Evolutionary conservation across 768 basidiomycete species (phyloP), one percentile per base, ranked within the genome.

Genomic region (Auricularia cornea): DNA sequence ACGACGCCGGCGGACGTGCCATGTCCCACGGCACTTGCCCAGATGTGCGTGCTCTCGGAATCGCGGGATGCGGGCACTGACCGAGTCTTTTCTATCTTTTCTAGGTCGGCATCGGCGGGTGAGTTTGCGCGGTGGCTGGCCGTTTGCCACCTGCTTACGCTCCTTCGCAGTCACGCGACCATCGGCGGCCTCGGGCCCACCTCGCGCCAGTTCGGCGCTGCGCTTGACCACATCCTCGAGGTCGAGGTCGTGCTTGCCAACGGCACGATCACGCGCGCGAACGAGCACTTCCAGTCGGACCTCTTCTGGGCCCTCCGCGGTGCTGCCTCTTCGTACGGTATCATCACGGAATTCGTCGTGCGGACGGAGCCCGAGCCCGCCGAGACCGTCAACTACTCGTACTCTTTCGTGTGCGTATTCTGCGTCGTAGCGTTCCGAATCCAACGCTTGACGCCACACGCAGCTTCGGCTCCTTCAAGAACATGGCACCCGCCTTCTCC

Each of bases 1-100:
- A 59, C 59, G 38, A 69, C 41, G 48, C 63, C 3, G 63, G 69
- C 54, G 35, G 68, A 33, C 68, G 72, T 20, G 74, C 72, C 0
- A 14, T 76, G 11, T 63, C 70, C 10, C 74, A 73, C 60, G 75
- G 74, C 2, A 70, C 69, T 10, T 75, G 75, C 56, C 71, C 73
- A 2, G 68, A 68, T 28, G 54, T 30, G 28, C 54, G 54, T 52
- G 6, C 8, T 28, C n/a, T 8, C 51, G 10, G 20, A 52, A 5
- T 8, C 38, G 38, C 38, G 8, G 8, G 38, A 40, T 8, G 18
- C 8, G 38, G 38, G 18, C 8, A 8, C 38, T 40, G 38, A 40
- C 38, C 38, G 38, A 8, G 38, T 18, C 8, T 8, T 18, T n/a
- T n/a, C n/a, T n/a, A n/a, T n/a, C n/a, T n/a, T n/a, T n/a, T n/a